Conservation (phyloP, 2,329 filamentous ascomycete genomes). For the Metarhizium robertsii region DNA sequence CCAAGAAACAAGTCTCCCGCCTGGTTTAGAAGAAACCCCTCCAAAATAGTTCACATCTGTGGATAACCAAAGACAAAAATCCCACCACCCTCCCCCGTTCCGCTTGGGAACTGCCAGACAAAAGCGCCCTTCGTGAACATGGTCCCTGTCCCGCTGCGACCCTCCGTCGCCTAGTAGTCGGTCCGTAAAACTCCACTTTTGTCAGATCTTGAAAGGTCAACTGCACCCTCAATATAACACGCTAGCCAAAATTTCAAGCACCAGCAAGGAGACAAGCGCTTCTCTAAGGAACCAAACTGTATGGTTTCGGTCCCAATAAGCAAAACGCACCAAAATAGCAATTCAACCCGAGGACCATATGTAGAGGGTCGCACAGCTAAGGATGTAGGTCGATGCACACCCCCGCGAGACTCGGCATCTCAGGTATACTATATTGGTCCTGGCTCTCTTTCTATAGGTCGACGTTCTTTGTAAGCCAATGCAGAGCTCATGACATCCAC, state of each 20-base stretch:
- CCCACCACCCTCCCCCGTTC: too few species aligned
- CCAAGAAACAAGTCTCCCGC: too few species aligned
- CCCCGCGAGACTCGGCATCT: not conserved
- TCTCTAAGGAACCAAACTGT: not conserved
- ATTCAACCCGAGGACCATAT: not conserved
- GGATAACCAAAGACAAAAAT: too few species aligned
- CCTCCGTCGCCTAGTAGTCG: not conserved
- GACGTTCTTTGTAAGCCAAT: not conserved
- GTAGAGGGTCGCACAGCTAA: too few species aligned
- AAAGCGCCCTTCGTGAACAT: not conserved
- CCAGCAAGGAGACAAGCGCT: not conserved
- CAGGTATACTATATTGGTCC: not conserved
- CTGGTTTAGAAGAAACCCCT: too few species aligned
- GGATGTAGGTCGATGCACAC: too few species aligned
- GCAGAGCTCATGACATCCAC: not conserved
- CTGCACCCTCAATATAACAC: too few species aligned
- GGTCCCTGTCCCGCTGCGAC: too few species aligned
- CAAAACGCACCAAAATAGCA: not conserved
- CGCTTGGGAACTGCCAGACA: too few species aligned
- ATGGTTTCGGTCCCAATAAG: not conserved
- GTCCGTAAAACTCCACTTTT: too few species aligned
- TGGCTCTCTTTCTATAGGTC: not conserved
- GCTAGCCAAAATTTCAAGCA: not conserved
- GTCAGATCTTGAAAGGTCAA: too few species aligned
- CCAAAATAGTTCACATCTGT: too few species aligned